These are phyloP conservation scores for Nicotiana tabacum DNA, from an alignment of 257 asterid species.

Conservation along the genomic window DNA sequence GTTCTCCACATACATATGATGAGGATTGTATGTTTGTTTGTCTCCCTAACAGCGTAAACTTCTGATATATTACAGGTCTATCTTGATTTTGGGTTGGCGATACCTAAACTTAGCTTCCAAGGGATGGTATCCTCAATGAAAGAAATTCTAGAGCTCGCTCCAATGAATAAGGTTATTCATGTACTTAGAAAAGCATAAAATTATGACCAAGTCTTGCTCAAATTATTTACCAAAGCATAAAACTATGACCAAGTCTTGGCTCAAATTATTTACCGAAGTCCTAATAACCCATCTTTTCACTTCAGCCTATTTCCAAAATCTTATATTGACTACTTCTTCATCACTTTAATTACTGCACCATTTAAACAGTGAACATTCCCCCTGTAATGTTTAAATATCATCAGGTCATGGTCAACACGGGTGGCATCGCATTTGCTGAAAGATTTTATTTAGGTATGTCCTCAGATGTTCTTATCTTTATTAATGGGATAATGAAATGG, in stretches of 20 bases:
- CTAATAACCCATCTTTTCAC: not conserved
- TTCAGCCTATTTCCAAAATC: not conserved
- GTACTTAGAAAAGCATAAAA: not conserved
- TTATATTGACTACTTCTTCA: not conserved
- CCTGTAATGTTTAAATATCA: slow-evolving; percentile 8
- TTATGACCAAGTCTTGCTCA: not conserved
- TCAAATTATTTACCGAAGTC: not conserved
- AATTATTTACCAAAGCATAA: not conserved
- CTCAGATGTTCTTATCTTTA: slow-evolving; percentile 5
- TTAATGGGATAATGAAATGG: not conserved
- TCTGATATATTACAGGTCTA: slow-evolving; percentile 43
- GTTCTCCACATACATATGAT: not conserved
- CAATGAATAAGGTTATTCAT: not conserved
- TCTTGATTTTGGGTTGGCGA: slow-evolving; percentile 90
- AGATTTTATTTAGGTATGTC: slow-evolving; percentile 64
- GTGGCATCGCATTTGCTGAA: slow-evolving; percentile 77
- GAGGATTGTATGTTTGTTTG: slow-evolving; percentile 9
- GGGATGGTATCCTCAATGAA: slow-evolving; percentile 82
- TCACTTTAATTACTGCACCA: not conserved
- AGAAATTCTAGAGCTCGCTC: slow-evolving; percentile 79
- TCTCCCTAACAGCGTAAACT: not conserved
- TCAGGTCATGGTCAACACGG: slow-evolving; percentile 95
- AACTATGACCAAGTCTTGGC: not conserved
- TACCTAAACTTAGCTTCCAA: slow-evolving; percentile 85
- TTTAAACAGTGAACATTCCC: not conserved